Evolutionary conservation across 345 rosid species (phyloP), one percentile per base, ranked within the genome.

Genomic region (Bretschneidera sinensis): DNA sequence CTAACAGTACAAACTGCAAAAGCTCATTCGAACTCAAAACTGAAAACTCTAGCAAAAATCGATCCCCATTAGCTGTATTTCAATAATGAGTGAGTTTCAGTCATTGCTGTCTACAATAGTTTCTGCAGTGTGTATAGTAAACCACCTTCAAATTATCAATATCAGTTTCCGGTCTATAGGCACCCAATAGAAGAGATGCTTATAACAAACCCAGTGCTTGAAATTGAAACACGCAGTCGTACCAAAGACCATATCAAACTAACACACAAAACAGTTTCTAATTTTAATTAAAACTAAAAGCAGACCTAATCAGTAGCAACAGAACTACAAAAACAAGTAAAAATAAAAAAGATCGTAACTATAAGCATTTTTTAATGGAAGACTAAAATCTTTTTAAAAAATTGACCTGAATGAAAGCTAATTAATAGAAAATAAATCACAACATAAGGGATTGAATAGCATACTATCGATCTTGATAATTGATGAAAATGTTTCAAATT

Each of bases 391-490:
- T 28, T 50, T 9, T 34, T 18, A 24, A 23, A 67, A 57, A 33
- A 48, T 25, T 22, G 43, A 15, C 14, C 56, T n/a, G 20, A 54
- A 35, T 39, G 33, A 24, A 52, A 66, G 49, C 45, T 21, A 28
- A 35, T 6, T 47, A 56, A 45, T 52, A 39, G 43, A 67, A 7
- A 15, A 65, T 19, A 48, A 58, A 68, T 49, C 59, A 43, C 15
- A 22, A 66, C 60, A 24, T 48, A 60, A 65, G 51, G 21, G 62
- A 53, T 18, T 55, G 45, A 67, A 50, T 54, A 51, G 57, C 20
- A 20, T 52, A 65, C 49, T 33, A 51, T 66, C 76, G 73, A 80
- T 79, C 75, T 71, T 47, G 57, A 54, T 28, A 52, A 47, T 62
- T 43, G 55, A 49, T n/a, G 16, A 6, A 10, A 54, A 35, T 17